Evolutionary conservation across 2,329 filamentous ascomycete species (phyloP).

Genomic region (Myotisia sp.): DNA sequence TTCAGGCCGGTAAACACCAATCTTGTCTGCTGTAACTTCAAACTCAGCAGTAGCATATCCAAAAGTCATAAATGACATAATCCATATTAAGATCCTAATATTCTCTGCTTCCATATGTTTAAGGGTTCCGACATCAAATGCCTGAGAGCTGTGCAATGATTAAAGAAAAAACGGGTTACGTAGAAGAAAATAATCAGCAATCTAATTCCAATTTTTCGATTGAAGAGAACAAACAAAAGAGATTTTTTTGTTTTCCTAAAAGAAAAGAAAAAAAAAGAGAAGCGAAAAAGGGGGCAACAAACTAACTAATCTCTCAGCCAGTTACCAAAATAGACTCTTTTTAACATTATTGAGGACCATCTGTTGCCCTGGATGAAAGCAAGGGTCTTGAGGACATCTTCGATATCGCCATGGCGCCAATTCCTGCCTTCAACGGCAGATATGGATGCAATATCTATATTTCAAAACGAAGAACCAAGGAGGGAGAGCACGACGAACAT

Average conservation of each 20-base stretch:
- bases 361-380: slow-evolving; percentile 68
- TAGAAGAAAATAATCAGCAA: too few species aligned
- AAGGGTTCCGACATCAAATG: slow-evolving; percentile 64
- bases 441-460: slow-evolving; percentile 36
- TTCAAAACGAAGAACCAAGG: too few species aligned
- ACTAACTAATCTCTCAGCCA: slow-evolving; percentile 64
- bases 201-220: too few species aligned
- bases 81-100: slow-evolving; percentile 66
- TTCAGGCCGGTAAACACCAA: slow-evolving; percentile 69
- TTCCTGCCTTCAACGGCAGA: slow-evolving; percentile 38
- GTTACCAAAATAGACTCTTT: slow-evolving; percentile 72
- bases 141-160: slow-evolving; percentile 48
- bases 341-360: slow-evolving; percentile 67
- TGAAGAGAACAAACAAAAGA: neutral
- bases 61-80: slow-evolving; percentile 66
- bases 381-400: slow-evolving; percentile 66
- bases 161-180: slow-evolving; percentile 1
- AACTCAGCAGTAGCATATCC: slow-evolving; percentile 79
- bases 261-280: neutral
- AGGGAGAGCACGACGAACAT: neutral
- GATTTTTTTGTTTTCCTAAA: too few species aligned
- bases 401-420: slow-evolving; percentile 52
- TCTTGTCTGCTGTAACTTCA: slow-evolving; percentile 64
- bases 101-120: slow-evolving; percentile 67
- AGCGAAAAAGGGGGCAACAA: neutral